Evolutionary conservation across 306 rosid genomes (phyloP).

Genomic region (Pterocarpus macrocarpus): DNA sequence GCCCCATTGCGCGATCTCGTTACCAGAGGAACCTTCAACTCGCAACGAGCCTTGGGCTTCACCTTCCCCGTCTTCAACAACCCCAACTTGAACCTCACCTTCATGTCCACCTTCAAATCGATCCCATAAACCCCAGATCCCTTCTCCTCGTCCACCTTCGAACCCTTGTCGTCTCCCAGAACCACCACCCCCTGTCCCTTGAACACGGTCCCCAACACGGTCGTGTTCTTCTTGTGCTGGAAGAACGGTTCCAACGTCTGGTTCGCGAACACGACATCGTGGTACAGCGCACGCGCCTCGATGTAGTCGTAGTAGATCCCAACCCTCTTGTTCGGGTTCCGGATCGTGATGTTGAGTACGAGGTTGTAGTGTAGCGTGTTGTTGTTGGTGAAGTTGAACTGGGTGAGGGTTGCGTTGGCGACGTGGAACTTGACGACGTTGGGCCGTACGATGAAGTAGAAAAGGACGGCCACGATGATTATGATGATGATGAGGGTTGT

Average conservation of each 20-base stretch:
- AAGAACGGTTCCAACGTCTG: conserved; percentile 45
- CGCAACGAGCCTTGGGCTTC: conserved; percentile 64
- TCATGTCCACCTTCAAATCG: conserved; percentile 53
- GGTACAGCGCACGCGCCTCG: conserved; percentile 56
- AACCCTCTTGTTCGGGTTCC: conserved; percentile 64
- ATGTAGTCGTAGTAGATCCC: conserved; percentile 66
- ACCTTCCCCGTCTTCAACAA: conserved; percentile 48
- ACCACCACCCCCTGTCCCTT: conserved; percentile 40
- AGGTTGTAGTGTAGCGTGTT: conserved; percentile 57
- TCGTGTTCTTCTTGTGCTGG: conserved; percentile 59
- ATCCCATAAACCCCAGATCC: conserved; percentile 47
- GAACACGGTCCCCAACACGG: conserved; percentile 22
- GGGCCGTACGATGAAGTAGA: conserved; percentile 69
- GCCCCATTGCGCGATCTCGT: conserved; percentile 28
- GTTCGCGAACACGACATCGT: conserved; percentile 49
- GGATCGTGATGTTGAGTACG: conserved; percentile 60
- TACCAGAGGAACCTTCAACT: conserved; percentile 55
- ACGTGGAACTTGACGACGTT: conserved; percentile 58
- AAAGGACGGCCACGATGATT: conserved; percentile 42
- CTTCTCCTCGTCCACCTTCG: conserved; percentile 43
- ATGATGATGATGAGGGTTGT: conserved; percentile 42
- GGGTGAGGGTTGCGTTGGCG: conserved; percentile 61
- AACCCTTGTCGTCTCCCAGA: not conserved
- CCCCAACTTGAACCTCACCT: conserved; percentile 52
- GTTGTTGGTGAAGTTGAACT: conserved; percentile 52